Evolutionary conservation across 2,329 filamentous ascomycete species (phyloP).

Genomic region (Lasiodiplodia sp.): DNA sequence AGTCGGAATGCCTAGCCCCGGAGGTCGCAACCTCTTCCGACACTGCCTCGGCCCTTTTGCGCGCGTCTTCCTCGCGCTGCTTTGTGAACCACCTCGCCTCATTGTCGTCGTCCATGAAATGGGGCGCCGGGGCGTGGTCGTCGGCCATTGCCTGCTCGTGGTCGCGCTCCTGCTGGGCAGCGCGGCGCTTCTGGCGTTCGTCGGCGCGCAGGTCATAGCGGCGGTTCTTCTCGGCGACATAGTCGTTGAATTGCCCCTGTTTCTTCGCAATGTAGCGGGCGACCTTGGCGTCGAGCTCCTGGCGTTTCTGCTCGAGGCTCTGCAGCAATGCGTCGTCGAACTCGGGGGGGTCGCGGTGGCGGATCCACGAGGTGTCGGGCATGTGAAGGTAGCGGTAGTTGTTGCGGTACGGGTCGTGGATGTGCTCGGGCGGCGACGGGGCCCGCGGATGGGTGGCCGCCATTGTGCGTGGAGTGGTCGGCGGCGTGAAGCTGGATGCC

Average conservation of each 20-base stretch:
- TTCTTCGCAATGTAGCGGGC: constrained; percentile 30
- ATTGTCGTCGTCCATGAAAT: constrained; percentile 18
- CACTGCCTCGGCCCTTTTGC: constrained; percentile 19
- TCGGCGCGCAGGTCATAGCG: constrained; percentile 28
- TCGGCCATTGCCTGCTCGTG: constrained; percentile 11
- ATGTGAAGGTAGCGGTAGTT: constrained; percentile 26
- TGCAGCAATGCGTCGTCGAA: constrained; percentile 29
- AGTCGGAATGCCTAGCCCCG: background rate
- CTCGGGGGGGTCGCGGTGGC: constrained; percentile 26
- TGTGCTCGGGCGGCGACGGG: constrained; percentile 22
- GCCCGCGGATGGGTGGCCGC: constrained; percentile 10
- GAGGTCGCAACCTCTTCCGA: constrained; percentile 27
- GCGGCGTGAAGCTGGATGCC: constrained; percentile 13
- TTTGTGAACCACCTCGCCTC: constrained; percentile 24
- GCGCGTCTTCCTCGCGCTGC: constrained; percentile 27
- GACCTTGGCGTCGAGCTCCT: constrained; percentile 30
- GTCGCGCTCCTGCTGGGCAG: constrained; percentile 16
- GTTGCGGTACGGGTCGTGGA: constrained; percentile 26
- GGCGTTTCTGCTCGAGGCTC: constrained; percentile 30
- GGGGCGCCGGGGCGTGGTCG: background rate
- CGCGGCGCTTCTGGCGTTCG: constrained; percentile 27
- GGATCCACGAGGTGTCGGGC: constrained; percentile 26
- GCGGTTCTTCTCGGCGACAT: constrained; percentile 27
- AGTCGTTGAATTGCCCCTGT: constrained; percentile 31
- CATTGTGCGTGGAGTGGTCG: constrained; percentile 19